A percentile compares a stretch with the other conserved stretches of the same genome.
phyloP scores from a whole-genome alignment of 1,284 basidiomycete genomes.

The Cutaneotrichosporon cavernicola region DNA sequence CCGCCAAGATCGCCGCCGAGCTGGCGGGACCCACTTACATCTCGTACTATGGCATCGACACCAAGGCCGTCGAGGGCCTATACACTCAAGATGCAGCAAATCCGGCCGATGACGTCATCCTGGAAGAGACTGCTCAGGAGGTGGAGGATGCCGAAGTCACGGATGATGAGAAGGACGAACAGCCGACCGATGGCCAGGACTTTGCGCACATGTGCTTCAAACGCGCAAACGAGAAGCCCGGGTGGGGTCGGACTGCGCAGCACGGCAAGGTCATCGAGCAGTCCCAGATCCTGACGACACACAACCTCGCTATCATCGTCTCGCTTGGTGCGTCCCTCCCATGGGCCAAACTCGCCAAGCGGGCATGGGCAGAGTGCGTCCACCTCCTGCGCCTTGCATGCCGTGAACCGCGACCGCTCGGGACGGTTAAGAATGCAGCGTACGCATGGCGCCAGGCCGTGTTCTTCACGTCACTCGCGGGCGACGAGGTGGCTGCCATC shows the following conservation, averaged over 20 bases:
- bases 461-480: conserved; percentile 14
- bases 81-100: neutral
- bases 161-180: neutral
- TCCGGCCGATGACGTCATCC: neutral
- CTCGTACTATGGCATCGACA: conserved; percentile 13
- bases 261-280: conserved; percentile 19
- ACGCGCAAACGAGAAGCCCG: neutral
- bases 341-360: conserved; percentile 6
- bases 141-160: neutral
- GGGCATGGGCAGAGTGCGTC: neutral
- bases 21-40: conserved; percentile 6
- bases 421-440: conserved; percentile 16
- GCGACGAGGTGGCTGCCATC: neutral
- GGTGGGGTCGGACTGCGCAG: neutral
- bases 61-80: neutral
- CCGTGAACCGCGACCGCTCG: neutral
- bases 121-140: neutral
- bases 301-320: conserved; percentile 15
- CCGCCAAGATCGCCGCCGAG: conserved; percentile 5
- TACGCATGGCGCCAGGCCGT: conserved; percentile 19
- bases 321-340: neutral
- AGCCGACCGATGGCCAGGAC: neutral
- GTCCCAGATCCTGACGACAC: conserved; percentile 18
- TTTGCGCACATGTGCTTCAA: conserved; percentile 8
- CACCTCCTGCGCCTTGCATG: neutral